Evolutionary conservation across 208 protist species (phyloP), one percentile per base, ranked within the genome.

Genomic region (Crithidia bombi): DNA sequence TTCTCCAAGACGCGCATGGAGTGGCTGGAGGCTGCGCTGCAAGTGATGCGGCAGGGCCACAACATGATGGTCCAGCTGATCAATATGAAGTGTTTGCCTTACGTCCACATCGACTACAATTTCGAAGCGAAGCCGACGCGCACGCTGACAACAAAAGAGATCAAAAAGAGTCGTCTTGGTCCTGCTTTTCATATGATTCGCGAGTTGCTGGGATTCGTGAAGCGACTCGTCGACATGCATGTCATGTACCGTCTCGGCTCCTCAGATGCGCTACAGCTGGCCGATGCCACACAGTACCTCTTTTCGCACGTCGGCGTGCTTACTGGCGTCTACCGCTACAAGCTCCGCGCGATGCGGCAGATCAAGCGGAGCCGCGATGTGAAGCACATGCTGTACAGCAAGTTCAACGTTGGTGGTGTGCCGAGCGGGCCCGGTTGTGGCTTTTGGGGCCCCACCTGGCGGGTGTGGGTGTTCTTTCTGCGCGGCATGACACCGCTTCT

Each of bases 41-140:
- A 99, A 94, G 82, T 99, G 30, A 98, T 98, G 82, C 77, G 98
- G 17, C 99, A 99, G 91, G 99, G 99, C 51, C 99, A 99, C 89
- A 99, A 99, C 87, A 99, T 99, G 98, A 93, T 99, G 17, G 99
- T 99, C 51, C 98, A 99, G 61, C 91, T 99, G 21, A 99, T 99
- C 82, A 99, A 99, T 81, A 91, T 99, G 73, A 99, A 99, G 91
- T 99, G 99, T 72, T 79, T 99, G 33, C 99, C 99, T 64, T 99
- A 99, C 82, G 90, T 99, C 21, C 99, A 99, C 85, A 95, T 99
- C 44, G 99, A 99, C 86, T 99, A 99, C 93, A 99, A 99, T 90
- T 99, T 99, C 91, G 99, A 99, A 81, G 91, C 99, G 32, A 99
- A 99, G 81, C 99, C 99, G 17, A 98, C 99, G 17, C 99, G 99